Evolutionary conservation across 2,329 filamentous ascomycete genomes (phyloP).

Genomic region (Cladosporium colombiae): DNA sequence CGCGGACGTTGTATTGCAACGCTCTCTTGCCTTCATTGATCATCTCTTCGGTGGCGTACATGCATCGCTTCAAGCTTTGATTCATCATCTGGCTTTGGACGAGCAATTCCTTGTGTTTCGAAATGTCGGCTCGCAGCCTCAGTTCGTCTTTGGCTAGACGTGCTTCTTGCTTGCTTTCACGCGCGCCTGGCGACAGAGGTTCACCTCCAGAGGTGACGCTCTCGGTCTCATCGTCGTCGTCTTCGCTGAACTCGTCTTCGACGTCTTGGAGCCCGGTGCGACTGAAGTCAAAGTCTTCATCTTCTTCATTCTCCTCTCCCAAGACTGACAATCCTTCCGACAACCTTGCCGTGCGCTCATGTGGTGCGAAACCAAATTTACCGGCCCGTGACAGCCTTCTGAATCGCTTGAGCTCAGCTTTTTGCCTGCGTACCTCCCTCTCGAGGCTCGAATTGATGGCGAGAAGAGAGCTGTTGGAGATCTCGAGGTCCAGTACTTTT

Average conservation of each 20-base stretch:
- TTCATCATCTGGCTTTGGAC: constrained; percentile 94
- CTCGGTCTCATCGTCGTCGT: constrained; percentile 36
- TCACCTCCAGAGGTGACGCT: constrained; percentile 32
- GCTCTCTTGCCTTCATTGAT: constrained; percentile 88
- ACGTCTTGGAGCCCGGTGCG: constrained; percentile 26
- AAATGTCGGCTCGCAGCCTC: constrained; percentile 78
- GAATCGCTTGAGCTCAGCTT: constrained; percentile 80
- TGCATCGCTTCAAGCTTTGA: constrained; percentile 84
- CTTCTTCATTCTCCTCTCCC: constrained; percentile 41
- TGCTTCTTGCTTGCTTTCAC: constrained; percentile 46
- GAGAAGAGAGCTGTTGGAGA: constrained; percentile 90
- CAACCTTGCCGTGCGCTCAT: constrained; percentile 40
- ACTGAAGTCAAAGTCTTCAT: constrained; percentile 27
- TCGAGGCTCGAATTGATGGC: constrained; percentile 95
- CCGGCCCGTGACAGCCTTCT: constrained; percentile 83
- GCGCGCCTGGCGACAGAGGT: constrained; percentile 38
- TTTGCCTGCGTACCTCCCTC: constrained; percentile 87
- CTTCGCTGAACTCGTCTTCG: constrained; percentile 29
- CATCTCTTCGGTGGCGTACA: constrained; percentile 85
- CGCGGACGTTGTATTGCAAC: constrained; percentile 75
- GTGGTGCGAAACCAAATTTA: constrained; percentile 60
- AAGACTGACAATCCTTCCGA: constrained; percentile 33
- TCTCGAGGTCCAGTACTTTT: constrained; percentile 94
- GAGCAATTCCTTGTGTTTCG: constrained; percentile 84
- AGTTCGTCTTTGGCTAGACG: constrained; percentile 76